Conservation (phyloP, 345 rosid genomes). For the Citrus cavaleriei region DNA sequence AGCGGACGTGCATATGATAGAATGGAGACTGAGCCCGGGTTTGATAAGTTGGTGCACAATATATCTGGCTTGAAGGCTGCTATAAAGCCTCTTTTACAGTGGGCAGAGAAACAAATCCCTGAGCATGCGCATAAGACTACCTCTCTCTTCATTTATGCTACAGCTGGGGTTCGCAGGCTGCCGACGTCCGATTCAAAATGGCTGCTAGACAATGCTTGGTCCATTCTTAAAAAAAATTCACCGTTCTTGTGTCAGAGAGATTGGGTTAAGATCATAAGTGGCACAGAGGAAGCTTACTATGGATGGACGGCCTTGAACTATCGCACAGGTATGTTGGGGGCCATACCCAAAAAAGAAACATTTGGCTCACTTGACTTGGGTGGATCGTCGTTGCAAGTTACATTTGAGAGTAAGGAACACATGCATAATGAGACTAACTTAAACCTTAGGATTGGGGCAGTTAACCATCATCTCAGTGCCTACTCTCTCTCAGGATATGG, state of each 20-base stretch:
- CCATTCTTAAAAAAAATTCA: constrained; percentile 59
- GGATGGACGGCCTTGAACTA: constrained; percentile 98
- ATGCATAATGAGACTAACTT: constrained; percentile 56
- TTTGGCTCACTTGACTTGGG: constrained; percentile 98
- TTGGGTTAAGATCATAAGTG: constrained; percentile 83
- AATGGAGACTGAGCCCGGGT: constrained; percentile 98
- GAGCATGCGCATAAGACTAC: constrained; percentile 70
- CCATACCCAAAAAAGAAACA: constrained; percentile 62
- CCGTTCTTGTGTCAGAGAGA: constrained; percentile 70
- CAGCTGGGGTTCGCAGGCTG: constrained; percentile 94
- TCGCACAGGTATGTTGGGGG: constrained; percentile 61
- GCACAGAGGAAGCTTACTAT: constrained; percentile 91
- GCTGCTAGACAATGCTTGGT: constrained; percentile 87
- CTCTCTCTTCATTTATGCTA: constrained; percentile 85
- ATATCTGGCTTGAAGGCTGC: constrained; percentile 74
- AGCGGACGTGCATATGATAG: constrained; percentile 94
- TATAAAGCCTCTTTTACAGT: constrained; percentile 72
- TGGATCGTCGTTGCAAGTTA: constrained; percentile 97
- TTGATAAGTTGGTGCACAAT: constrained; percentile 76
- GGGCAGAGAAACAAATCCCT: constrained; percentile 96
- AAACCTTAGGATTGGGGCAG: constrained; percentile 74
- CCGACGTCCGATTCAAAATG: constrained; percentile 77
- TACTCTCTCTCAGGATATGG: constrained; percentile 98
- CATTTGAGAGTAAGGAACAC: constrained; percentile 73
- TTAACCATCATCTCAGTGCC: constrained; percentile 81